These are phyloP conservation scores for Hypoxylon sp. DNA, from an alignment of 2,329 filamentous ascomycete species.

Conservation along the genomic window DNA sequence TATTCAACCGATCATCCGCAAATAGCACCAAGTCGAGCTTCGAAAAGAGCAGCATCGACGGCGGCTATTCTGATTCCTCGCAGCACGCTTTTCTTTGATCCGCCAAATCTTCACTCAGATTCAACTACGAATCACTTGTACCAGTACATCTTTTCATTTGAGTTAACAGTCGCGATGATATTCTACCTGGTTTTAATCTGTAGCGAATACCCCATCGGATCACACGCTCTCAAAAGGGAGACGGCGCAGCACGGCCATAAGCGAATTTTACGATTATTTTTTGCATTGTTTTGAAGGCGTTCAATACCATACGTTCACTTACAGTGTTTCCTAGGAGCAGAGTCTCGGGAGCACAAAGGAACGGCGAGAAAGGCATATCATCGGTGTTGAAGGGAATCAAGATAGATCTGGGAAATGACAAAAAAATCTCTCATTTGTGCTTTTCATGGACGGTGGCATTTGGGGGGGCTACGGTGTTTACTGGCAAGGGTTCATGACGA, in stretches of 20 bases:
- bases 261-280: slow-evolving; percentile 43
- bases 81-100: slow-evolving; percentile 39
- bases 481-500: slow-evolving; percentile 39
- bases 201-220: slow-evolving; percentile 52
- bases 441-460: slow-evolving; percentile 41
- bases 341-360: slow-evolving; percentile 34
- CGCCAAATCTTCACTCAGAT: slow-evolving; percentile 37
- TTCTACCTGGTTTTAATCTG: slow-evolving; percentile 44
- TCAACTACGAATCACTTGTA: slow-evolving; percentile 46
- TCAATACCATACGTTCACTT: slow-evolving; percentile 36
- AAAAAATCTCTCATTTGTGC: slow-evolving; percentile 49
- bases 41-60: slow-evolving; percentile 64
- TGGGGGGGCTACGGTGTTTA: slow-evolving; percentile 38
- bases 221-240: slow-evolving; percentile 45
- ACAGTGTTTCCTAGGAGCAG: slow-evolving; percentile 29
- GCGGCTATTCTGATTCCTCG: slow-evolving; percentile 52
- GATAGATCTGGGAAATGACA: slow-evolving; percentile 51
- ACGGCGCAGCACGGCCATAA: slow-evolving; percentile 46
- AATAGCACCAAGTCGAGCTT: slow-evolving; percentile 67
- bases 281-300: slow-evolving; percentile 43
- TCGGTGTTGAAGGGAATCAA: slow-evolving; percentile 49
- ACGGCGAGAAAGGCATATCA: slow-evolving; percentile 48
- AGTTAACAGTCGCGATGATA: slow-evolving; percentile 43
- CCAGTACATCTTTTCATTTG: slow-evolving; percentile 44
- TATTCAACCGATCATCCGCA: slow-evolving; percentile 68